Conservation (phyloP, 208 protist genomes). For the Kentomonas sorsogonicus region DNA sequence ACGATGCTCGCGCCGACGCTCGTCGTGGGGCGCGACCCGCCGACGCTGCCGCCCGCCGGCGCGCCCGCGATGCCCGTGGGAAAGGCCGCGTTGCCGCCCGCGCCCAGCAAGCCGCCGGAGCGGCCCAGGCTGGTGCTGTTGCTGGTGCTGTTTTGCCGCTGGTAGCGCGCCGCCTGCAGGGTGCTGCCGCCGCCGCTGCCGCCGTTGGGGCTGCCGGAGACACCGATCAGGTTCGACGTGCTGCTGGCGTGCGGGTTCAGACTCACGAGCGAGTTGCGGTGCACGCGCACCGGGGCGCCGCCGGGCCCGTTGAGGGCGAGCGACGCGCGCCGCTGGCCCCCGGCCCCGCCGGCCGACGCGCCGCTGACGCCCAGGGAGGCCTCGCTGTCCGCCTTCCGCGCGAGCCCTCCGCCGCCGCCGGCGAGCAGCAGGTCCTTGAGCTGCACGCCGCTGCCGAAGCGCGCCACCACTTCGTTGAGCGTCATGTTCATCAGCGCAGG, state of each 20-base stretch:
- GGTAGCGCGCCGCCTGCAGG: neutral
- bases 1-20: neutral
- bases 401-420: neutral
- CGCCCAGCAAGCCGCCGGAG: no score
- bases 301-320: neutral
- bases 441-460: constrained; percentile 1
- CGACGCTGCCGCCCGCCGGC: neutral
- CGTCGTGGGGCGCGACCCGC: no score
- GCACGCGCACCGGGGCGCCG: neutral
- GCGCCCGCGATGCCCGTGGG: neutral
- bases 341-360: neutral
- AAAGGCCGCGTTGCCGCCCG: neutral
- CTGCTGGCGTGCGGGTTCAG: neutral
- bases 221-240: neutral
- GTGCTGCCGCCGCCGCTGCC: no score
- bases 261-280: neutral
- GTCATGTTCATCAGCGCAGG: no score
- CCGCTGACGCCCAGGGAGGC: neutral
- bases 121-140: neutral
- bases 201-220: no score
- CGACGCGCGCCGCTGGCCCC: neutral
- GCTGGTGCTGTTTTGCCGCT: neutral
- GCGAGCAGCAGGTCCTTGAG: constrained; percentile 6
- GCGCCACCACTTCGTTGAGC: neutral
- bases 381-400: neutral